A percentile compares a stretch with the other conserved stretches of the same genome.
Conservation (phyloP, 441 rosid species). For the Biscutella auriculata region DNA sequence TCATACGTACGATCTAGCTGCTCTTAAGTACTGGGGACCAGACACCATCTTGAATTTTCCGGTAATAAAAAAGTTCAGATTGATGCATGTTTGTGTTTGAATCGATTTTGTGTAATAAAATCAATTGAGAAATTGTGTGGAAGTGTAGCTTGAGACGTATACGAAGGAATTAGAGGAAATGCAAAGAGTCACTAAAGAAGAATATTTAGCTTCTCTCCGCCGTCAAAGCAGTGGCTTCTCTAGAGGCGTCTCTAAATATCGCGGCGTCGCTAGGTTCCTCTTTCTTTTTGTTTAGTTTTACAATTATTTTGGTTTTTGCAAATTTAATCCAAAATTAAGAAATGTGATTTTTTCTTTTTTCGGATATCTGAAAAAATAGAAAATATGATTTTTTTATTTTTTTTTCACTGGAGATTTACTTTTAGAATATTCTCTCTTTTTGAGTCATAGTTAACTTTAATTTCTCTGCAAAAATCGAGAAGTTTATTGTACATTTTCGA, state of each 20-base stretch:
- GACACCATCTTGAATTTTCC: conserved; percentile 73
- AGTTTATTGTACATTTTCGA: too few relatives aligned
- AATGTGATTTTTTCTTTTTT: neutral
- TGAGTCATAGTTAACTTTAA: neutral
- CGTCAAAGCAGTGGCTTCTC: conserved; percentile 89
- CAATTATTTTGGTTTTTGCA: too few relatives aligned
- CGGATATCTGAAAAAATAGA: neutral
- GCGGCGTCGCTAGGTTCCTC: conserved; percentile 82
- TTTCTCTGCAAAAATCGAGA: neutral
- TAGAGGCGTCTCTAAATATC: conserved; percentile 85
- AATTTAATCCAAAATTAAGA: neutral
- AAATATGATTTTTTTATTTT: neutral
- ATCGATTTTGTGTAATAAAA: too few relatives aligned
- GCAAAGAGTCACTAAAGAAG: conserved; percentile 64
- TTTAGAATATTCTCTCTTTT: conserved; percentile 11
- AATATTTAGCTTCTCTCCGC: conserved; percentile 72
- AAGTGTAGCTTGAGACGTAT: conserved; percentile 59
- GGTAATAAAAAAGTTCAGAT: too few relatives aligned
- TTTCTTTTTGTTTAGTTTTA: too few relatives aligned
- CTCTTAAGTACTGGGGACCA: conserved; percentile 91
- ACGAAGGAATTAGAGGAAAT: conserved; percentile 62
- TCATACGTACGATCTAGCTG: conserved; percentile 87
- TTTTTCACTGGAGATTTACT: neutral
- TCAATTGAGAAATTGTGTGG: neutral
- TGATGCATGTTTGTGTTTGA: conserved; percentile 17